Conservation (phyloP, 2,329 filamentous ascomycete genomes). For the Apiospora sp. region DNA sequence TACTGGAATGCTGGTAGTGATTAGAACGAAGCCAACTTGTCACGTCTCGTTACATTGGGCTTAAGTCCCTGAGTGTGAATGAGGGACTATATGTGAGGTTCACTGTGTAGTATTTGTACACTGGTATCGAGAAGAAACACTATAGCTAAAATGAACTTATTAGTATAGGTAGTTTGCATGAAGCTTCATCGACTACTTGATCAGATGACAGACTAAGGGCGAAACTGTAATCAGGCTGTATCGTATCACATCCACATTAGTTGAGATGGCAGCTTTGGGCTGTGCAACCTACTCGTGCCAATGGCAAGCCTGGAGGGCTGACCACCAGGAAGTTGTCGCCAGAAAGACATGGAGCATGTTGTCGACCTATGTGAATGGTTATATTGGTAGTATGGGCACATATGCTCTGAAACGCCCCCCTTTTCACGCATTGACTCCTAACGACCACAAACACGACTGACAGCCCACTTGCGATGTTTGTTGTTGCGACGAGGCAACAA, state of each 20-base stretch:
- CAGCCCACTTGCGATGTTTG: slow-evolving; percentile 3
- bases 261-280: slow-evolving; percentile 5
- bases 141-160: neutral
- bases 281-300: neutral
- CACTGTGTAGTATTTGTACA: neutral
- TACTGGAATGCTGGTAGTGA: neutral
- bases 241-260: neutral
- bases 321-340: neutral
- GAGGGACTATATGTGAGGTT: neutral
- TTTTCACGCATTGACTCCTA: neutral
- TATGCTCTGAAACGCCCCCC: slow-evolving; percentile 6
- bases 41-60: neutral
- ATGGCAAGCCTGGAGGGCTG: neutral
- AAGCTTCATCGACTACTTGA: neutral
- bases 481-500: neutral
- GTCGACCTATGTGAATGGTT: neutral
- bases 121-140: neutral
- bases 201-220: neutral
- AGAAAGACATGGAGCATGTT: neutral
- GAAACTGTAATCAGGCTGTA: neutral
- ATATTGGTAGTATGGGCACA: neutral
- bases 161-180: too few relatives aligned
- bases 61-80: neutral
- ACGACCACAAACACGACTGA: neutral
- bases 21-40: neutral